These are phyloP conservation scores for Apophysomyces variabilis DNA, from an alignment of 371 early-diverging fungal genomes.

Conservation along the genomic window DNA sequence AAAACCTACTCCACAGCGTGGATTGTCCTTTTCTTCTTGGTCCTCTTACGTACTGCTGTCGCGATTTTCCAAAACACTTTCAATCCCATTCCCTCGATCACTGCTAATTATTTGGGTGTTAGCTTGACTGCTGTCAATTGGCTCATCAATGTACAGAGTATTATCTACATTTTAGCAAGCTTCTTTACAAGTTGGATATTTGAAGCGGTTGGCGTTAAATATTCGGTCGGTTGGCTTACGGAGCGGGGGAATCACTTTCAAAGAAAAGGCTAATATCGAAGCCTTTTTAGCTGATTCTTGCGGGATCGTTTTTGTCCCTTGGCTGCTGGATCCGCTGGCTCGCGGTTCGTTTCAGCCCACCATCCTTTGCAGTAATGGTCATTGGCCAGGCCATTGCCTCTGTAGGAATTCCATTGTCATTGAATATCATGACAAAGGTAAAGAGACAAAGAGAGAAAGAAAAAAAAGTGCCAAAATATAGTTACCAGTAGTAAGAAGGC, in stretches of 20 bases:
- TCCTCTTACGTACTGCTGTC: constrained; percentile 37
- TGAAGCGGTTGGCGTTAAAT: constrained; percentile 50
- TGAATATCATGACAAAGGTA: constrained; percentile 63
- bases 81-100: constrained; percentile 43
- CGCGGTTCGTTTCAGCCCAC: constrained; percentile 45
- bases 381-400: constrained; percentile 67
- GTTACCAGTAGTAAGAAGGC: neutral
- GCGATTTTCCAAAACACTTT: constrained; percentile 47
- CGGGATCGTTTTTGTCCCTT: constrained; percentile 47
- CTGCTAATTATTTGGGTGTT: constrained; percentile 40
- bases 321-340: constrained; percentile 68
- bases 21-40: constrained; percentile 37
- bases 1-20: constrained; percentile 47
- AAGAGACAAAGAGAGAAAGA: neutral
- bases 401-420: constrained; percentile 62
- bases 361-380: constrained; percentile 54
- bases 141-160: constrained; percentile 50
- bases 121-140: constrained; percentile 40
- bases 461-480: neutral
- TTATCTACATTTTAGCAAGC: constrained; percentile 55
- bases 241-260: too few relatives aligned
- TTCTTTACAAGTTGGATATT: constrained; percentile 57
- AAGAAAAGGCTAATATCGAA: neutral
- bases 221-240: constrained; percentile 24
- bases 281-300: constrained; percentile 43